Evolutionary conservation across 2,329 filamentous ascomycete species (phyloP).

Genomic region (Parafenestella ontariensis): DNA sequence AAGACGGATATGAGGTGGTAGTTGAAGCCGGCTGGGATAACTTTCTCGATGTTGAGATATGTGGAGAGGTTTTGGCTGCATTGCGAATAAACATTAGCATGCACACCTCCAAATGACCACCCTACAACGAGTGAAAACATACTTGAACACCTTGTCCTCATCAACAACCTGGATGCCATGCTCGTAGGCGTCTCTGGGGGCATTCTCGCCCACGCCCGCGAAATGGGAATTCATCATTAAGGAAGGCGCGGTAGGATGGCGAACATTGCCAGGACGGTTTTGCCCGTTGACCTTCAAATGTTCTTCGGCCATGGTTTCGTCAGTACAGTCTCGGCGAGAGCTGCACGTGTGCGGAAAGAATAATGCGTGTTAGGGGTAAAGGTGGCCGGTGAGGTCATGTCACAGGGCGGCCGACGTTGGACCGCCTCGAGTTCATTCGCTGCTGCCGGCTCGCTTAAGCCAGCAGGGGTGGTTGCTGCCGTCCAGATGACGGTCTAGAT

Average conservation of each 20-base stretch:
- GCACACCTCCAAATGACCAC: background rate
- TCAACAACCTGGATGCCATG: slow-evolving; percentile 98
- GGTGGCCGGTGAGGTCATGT: slow-evolving; percentile 47
- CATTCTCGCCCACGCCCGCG: slow-evolving; percentile 71
- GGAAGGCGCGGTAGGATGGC: slow-evolving; percentile 53
- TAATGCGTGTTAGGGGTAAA: slow-evolving; percentile 38
- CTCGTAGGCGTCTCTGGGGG: slow-evolving; percentile 73
- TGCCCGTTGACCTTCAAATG: slow-evolving; percentile 45
- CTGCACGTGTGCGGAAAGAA: slow-evolving; percentile 43
- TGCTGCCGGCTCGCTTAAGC: slow-evolving; percentile 41
- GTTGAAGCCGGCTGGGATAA: slow-evolving; percentile 93
- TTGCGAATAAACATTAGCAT: slow-evolving; percentile 28
- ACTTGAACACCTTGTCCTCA: slow-evolving; percentile 97
- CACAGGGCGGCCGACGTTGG: slow-evolving; percentile 40
- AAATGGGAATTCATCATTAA: slow-evolving; percentile 79
- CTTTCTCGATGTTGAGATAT: slow-evolving; percentile 80
- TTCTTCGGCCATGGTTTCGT: slow-evolving; percentile 39
- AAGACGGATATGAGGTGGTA: slow-evolving; percentile 99
- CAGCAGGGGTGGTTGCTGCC: slow-evolving; percentile 29
- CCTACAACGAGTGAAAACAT: slow-evolving; percentile 47
- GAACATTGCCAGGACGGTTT: slow-evolving; percentile 44
- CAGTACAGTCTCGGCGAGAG: slow-evolving; percentile 26
- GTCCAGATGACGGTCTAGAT: slow-evolving; percentile 34
- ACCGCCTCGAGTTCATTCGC: slow-evolving; percentile 37
- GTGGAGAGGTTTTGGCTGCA: slow-evolving; percentile 75